These are phyloP conservation scores for Phalaenopsis equestris DNA, from an alignment of 106 monocot species.

Conservation along the genomic window DNA sequence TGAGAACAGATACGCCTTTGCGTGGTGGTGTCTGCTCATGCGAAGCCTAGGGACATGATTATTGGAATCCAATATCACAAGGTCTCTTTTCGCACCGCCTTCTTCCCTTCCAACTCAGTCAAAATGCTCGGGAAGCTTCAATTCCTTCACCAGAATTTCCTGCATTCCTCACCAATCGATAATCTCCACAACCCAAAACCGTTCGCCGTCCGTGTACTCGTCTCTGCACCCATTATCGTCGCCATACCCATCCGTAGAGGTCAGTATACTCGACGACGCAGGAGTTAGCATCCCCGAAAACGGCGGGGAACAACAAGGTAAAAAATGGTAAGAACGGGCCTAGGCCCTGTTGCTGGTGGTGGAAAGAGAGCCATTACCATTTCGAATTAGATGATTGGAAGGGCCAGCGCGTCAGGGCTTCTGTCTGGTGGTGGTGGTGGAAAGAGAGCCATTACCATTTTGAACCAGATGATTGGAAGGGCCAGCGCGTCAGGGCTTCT, in stretches of 20 bases:
- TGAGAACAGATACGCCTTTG: too few relatives aligned
- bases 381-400: neutral
- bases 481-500: neutral
- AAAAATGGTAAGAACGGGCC: constrained; percentile 1
- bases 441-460: neutral
- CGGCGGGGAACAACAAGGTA: too few relatives aligned
- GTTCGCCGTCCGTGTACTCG: neutral
- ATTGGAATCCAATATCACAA: neutral
- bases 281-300: neutral
- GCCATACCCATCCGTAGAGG: neutral
- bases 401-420: neutral
- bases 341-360: constrained; percentile 6
- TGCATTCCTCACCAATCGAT: neutral
- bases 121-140: neutral
- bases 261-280: neutral
- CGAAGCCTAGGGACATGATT: neutral
- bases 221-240: neutral
- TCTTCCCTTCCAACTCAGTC: neutral
- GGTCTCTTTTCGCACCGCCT: neutral
- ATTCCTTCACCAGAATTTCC: neutral
- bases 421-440: constrained; percentile 12
- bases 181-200: neutral
- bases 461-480: neutral
- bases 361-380: neutral
- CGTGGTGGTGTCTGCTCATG: neutral